Base-by-base conservation (phyloP, 2,329 filamentous ascomycete species). In the Cordyceps pruinosa region DNA sequence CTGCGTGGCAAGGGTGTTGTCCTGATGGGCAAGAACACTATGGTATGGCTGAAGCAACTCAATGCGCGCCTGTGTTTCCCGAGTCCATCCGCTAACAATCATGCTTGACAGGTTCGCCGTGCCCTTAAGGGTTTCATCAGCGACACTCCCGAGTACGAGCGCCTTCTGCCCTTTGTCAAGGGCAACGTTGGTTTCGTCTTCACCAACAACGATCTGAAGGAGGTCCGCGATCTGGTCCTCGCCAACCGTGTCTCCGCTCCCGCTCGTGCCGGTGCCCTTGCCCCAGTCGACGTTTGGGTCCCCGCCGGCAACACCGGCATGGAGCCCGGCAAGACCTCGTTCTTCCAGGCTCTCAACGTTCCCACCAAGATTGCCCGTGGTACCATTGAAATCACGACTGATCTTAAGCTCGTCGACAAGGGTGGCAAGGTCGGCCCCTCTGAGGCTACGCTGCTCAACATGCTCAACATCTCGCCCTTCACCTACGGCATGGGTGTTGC, bases 351-450 rank as follows among this genome's bases (percentile, higher is more conserved):
- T 72, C 94, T 99, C 79, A 93, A 93, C 90, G 91, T 99, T 75
- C 94, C 94, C 75, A 99, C 94, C 86, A 99, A 99, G 91, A 99
- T 99, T 81, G 94, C 94, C 75, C 94, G 94, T 96, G 95, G 94
- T 95, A 99, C 94, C 81, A 99, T 99, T 81, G 94, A 99, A 90
- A 99, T 99, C 75, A 97, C 92, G 64, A 83, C 87, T 70, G 94
- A 99, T 75, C 84, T 99, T 70, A 97, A 97, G 89, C 89, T 99
- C 77, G 88, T 97, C 72, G 91, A 96, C 83, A 85, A 90, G 65
- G 86, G 87, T 68, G 82, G 58, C 83, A 97, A 96, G 85, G 95
- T 99, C 83, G 94, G 95, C 77, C 87, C 94, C 73, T 99, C 94
- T 74, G 94, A 99, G 85, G 94, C 94, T 67, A 96, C 93, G 73